A percentile compares a stretch with the other conserved stretches of the same genome.
Evolutionary conservation across 352 stramenopile genomes (phyloP).

Genomic region (Phytophthora uliginosa): DNA sequence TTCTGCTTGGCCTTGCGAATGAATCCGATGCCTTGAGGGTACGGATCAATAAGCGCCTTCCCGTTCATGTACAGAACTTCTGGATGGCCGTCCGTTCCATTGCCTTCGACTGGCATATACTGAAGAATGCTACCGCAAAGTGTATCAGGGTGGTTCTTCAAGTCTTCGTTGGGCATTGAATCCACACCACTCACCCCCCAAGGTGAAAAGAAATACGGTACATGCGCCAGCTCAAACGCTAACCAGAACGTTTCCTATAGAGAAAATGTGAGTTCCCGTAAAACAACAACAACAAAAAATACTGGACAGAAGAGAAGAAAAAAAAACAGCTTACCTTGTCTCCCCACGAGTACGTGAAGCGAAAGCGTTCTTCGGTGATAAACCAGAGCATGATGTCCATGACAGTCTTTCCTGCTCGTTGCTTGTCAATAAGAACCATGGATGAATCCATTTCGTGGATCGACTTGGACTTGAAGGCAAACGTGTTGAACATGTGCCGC

Average conservation of each 20-base stretch:
- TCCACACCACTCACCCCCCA: slow-evolving; percentile 47
- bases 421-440: slow-evolving; percentile 64
- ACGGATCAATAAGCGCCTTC: slow-evolving; percentile 36
- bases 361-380: slow-evolving; percentile 44
- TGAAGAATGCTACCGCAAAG: slow-evolving; percentile 53
- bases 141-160: slow-evolving; percentile 39
- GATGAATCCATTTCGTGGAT: slow-evolving; percentile 77
- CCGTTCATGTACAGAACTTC: slow-evolving; percentile 46
- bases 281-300: background rate
- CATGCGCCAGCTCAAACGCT: slow-evolving; percentile 43
- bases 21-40: slow-evolving; percentile 43
- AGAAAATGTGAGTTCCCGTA: background rate
- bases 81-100: background rate
- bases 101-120: slow-evolving; percentile 35
- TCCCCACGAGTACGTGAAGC: slow-evolving; percentile 45
- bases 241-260: slow-evolving; percentile 51
- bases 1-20: slow-evolving; percentile 43
- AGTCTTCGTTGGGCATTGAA: slow-evolving; percentile 44
- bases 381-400: slow-evolving; percentile 46
- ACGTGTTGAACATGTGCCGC: slow-evolving; percentile 49
- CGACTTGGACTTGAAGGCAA: slow-evolving; percentile 51
- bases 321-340: slow-evolving; percentile 52
- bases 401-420: slow-evolving; percentile 37
- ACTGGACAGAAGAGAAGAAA: background rate
- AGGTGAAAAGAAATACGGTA: slow-evolving; percentile 49